Evolutionary conservation across 345 rosid genomes (phyloP).

Genomic region (Pistacia vera): DNA sequence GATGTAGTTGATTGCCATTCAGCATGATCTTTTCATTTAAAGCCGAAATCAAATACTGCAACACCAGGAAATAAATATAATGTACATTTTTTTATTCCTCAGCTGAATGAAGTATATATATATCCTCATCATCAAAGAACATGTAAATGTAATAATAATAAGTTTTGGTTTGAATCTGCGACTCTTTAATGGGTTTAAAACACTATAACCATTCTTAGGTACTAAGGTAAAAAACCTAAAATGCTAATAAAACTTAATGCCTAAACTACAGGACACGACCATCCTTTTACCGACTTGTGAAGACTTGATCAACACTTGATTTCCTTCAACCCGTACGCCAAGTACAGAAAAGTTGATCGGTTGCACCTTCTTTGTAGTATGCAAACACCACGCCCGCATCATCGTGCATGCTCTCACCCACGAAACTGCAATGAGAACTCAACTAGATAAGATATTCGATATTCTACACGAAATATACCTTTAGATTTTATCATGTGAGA

Average conservation of each 20-base stretch:
- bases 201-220: too few relatives aligned
- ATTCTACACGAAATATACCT: too few relatives aligned
- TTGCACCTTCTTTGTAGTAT: slow-evolving; percentile 77
- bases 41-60: not conserved
- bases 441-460: not conserved
- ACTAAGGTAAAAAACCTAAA: not conserved
- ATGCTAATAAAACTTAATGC: not conserved
- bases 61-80: too few relatives aligned
- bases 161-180: too few relatives aligned
- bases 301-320: slow-evolving; percentile 57
- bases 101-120: too few relatives aligned
- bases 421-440: slow-evolving; percentile 54
- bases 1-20: too few relatives aligned
- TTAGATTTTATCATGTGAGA: not conserved
- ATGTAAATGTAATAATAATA: too few relatives aligned
- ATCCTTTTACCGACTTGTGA: not conserved
- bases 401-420: slow-evolving; percentile 92
- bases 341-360: slow-evolving; percentile 83
- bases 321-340: slow-evolving; percentile 76
- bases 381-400: slow-evolving; percentile 75
- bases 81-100: too few relatives aligned
- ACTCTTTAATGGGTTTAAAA: too few relatives aligned
- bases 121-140: too few relatives aligned
- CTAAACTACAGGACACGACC: not conserved
- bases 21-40: not conserved